Evolutionary conservation across 805 yeast genomes (phyloP), one percentile per base, ranked within the genome.

Genomic region (Barnettozyma californica): DNA sequence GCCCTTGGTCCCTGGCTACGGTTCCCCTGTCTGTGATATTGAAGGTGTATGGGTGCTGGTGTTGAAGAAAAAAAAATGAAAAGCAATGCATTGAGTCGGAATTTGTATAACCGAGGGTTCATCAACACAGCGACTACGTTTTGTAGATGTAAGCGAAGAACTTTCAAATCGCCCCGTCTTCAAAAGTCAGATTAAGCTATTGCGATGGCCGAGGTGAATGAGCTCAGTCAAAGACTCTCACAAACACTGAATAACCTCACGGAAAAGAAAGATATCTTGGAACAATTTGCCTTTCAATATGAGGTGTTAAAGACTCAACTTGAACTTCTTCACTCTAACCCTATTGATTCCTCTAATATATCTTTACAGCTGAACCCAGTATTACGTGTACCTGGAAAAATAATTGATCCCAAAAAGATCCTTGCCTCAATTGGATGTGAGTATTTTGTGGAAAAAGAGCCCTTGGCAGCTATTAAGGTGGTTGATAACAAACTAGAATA

Each of bases 341-440:
- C 43, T 18, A 16, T 18, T n/a, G 33, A 40, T 5, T 40, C 41
- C 14, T 21, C 26, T 9, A 14, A 19, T 21, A 27, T 37, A 16
- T 20, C 26, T 14, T 14, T 37, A 21, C 41, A 37, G 21, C 35
- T 60, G 45, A 55, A 56, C 14, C 47, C 61, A 4, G 56, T 45
- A 31, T 59, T 57, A 3, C 41, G 51, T 2, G 60, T 55, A 2
- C 53, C 43, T 10, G 64, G 57, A 3, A 45, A 35, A 6, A 55
- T 59, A 9, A 10, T 44, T 2, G 52, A 62, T 39, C 62, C 66
- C 7, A 42, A 47, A 11, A 56, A 54, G 47, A 53, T 59, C 7
- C 45, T 67, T 55, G 69, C 70, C 2, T 58, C 59, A 9, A 52
- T 74, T 9, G 76, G 77, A 0, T 69, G 64, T 43, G 76, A 70